A percentile compares a stretch with the other conserved stretches of the same genome.
These are phyloP conservation scores for Colletotrichum coccodes DNA, from an alignment of 2,329 filamentous ascomycete species.

Conservation along the genomic window DNA sequence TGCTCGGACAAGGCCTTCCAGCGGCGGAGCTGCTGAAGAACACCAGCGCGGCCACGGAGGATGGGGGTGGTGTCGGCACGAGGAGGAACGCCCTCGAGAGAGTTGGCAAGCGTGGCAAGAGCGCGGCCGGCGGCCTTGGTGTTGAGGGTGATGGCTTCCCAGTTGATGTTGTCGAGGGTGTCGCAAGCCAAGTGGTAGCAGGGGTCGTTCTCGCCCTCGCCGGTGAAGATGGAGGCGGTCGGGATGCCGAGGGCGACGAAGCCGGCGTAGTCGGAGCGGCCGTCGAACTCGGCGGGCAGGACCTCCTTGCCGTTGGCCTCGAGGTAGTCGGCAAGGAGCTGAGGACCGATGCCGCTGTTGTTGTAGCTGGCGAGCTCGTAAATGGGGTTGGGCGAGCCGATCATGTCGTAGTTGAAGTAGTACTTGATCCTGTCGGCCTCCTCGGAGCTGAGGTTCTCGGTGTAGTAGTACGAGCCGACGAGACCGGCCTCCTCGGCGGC, in stretches of 20 bases:
- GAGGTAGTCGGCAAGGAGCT: slow-evolving; percentile 46
- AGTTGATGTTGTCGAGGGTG: slow-evolving; percentile 51
- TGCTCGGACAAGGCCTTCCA: slow-evolving; percentile 22
- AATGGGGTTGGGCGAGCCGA: slow-evolving; percentile 53
- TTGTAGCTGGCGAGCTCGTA: slow-evolving; percentile 48
- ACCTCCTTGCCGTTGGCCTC: slow-evolving; percentile 43
- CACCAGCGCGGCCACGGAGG: slow-evolving; percentile 32
- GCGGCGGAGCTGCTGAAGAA: slow-evolving; percentile 25
- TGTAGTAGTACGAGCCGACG: slow-evolving; percentile 53
- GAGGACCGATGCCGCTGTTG: slow-evolving; percentile 48
- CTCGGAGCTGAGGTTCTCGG: slow-evolving; percentile 43
- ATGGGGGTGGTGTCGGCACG: slow-evolving; percentile 41
- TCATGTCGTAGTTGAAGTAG: slow-evolving; percentile 80
- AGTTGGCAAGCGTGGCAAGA: slow-evolving; percentile 53
- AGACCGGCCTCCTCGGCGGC: slow-evolving; percentile 54
- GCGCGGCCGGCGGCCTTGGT: slow-evolving; percentile 59
- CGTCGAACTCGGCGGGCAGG: slow-evolving; percentile 46
- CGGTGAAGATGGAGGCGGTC: slow-evolving; percentile 51
- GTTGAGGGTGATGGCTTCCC: slow-evolving; percentile 48
- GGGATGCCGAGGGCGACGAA: slow-evolving; percentile 52
- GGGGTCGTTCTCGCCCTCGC: slow-evolving; percentile 46
- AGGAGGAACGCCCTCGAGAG: slow-evolving; percentile 46
- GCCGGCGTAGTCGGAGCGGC: slow-evolving; percentile 50
- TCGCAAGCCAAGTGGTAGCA: slow-evolving; percentile 54
- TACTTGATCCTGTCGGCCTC: slow-evolving; percentile 67